phyloP scores from a whole-genome alignment of 139 green algal species.

The Nannochloris sp. region DNA sequence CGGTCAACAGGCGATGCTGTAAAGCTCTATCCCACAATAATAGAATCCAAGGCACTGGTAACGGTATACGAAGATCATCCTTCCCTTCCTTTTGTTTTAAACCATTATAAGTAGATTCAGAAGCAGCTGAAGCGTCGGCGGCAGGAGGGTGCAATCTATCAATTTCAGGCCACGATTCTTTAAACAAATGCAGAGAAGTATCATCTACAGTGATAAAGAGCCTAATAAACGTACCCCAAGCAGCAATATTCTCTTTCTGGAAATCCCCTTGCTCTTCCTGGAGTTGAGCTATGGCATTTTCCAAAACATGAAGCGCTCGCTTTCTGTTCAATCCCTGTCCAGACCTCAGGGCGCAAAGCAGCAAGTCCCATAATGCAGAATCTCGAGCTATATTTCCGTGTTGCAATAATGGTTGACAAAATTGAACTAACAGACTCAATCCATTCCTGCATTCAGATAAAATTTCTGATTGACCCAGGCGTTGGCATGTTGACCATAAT shows the following conservation, averaged over 20 bases:
- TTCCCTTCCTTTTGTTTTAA: too few relatives aligned
- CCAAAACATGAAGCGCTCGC: conserved; percentile 17
- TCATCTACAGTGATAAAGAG: conserved; percentile 18
- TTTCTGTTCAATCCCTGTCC: conserved; percentile 16
- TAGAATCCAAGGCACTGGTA: conserved; percentile 5
- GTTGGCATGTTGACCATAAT: background rate
- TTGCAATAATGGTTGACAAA: background rate
- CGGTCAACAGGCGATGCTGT: background rate
- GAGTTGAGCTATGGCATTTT: background rate
- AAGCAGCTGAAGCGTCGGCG: background rate
- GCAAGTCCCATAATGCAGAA: background rate
- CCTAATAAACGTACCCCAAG: conserved; percentile 14
- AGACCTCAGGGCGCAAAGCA: background rate
- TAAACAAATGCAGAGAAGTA: conserved; percentile 15
- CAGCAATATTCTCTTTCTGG: background rate
- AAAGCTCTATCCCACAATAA: conserved; percentile 10
- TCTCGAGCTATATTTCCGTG: background rate
- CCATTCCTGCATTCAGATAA: background rate
- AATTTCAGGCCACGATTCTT: conserved; percentile 5
- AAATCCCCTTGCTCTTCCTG: background rate
- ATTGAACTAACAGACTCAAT: conserved; percentile 17
- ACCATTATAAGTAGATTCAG: too few relatives aligned
- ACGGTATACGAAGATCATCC: background rate
- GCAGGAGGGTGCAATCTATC: conserved; percentile 11
- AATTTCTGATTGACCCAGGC: background rate